These are phyloP conservation scores for Epichloe hybrida DNA, from an alignment of 2,329 filamentous ascomycete genomes.

Conservation along the genomic window DNA sequence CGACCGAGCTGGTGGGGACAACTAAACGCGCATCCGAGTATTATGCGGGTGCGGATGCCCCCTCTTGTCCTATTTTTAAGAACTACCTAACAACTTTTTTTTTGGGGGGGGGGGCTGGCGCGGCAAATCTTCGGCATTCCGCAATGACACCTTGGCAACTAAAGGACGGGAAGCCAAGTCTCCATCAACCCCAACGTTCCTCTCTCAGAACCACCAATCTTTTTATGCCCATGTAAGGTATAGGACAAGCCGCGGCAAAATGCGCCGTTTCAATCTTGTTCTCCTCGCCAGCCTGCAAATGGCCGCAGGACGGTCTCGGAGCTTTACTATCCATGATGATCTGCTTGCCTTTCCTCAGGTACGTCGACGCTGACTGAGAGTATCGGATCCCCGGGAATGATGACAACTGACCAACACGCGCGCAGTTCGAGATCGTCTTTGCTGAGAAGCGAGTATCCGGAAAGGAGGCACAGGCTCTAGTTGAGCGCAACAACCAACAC, in stretches of 20 bases:
- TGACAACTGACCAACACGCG: not conserved
- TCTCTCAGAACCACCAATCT: not conserved
- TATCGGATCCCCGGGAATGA: not conserved
- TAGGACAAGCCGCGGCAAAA: constrained; percentile 20
- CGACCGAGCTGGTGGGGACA: not conserved
- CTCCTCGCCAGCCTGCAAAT: constrained; percentile 33
- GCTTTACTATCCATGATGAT: constrained; percentile 82
- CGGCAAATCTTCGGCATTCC: constrained; percentile 10
- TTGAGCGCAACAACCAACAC: constrained; percentile 28
- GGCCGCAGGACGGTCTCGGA: constrained; percentile 33
- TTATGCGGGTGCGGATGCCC: no score
- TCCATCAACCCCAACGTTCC: not conserved
- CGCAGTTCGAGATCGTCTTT: constrained; percentile 68
- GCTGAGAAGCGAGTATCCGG: constrained; percentile 60
- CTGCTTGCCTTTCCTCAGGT: constrained; percentile 79
- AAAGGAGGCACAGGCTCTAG: constrained; percentile 48
- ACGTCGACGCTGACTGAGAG: constrained; percentile 13
- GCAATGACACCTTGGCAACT: constrained; percentile 7
- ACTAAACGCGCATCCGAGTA: no score
- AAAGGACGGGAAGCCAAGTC: no score
- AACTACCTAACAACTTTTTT: no score
- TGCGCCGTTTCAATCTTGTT: constrained; percentile 36
- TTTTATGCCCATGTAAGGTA: constrained; percentile 17
- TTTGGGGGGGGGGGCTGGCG: no score
- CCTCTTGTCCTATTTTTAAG: no score